Evolutionary conservation across 2,329 filamentous ascomycete species (phyloP).

Genomic region (Arthrobotrys entomopaga): DNA sequence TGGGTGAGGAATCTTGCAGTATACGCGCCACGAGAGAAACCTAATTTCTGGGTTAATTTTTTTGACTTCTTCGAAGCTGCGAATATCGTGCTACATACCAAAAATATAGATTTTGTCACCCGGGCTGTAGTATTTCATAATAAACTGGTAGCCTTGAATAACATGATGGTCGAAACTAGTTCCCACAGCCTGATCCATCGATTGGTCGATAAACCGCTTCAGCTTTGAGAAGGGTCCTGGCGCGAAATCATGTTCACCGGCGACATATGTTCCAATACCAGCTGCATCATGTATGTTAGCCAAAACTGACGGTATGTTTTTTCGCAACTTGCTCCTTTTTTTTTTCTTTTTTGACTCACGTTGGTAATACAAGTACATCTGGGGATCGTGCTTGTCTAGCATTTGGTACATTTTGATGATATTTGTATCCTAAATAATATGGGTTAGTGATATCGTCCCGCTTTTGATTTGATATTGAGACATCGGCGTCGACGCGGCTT

Average conservation of each 20-base stretch:
- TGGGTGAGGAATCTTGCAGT: conserved; percentile 80
- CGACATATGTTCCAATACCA: conserved; percentile 78
- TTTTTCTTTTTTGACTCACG: conserved; percentile 66
- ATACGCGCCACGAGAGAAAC: conserved; percentile 78
- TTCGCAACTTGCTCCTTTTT: conserved; percentile 1
- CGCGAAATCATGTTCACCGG: conserved; percentile 60
- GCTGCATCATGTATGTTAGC: conserved; percentile 62
- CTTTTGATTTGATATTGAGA: background rate
- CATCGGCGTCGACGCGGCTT: background rate
- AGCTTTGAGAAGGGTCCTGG: conserved; percentile 65
- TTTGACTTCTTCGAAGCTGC: background rate
- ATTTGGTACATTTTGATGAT: conserved; percentile 56
- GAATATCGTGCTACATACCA: conserved; percentile 4
- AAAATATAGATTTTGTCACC: conserved; percentile 63
- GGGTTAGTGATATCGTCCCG: background rate
- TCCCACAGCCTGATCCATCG: conserved; percentile 83
- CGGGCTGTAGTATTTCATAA: conserved; percentile 77
- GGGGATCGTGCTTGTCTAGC: conserved; percentile 54
- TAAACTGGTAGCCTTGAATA: conserved; percentile 69
- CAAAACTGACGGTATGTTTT: conserved; percentile 11
- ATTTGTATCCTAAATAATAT: conserved; percentile 37
- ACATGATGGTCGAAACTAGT: conserved; percentile 67
- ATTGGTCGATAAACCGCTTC: conserved; percentile 75
- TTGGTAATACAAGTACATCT: conserved; percentile 67
- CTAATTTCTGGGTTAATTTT: conserved; percentile 59